Conservation (phyloP, 139 green algal species). For the Chlorella vulgaris region DNA sequence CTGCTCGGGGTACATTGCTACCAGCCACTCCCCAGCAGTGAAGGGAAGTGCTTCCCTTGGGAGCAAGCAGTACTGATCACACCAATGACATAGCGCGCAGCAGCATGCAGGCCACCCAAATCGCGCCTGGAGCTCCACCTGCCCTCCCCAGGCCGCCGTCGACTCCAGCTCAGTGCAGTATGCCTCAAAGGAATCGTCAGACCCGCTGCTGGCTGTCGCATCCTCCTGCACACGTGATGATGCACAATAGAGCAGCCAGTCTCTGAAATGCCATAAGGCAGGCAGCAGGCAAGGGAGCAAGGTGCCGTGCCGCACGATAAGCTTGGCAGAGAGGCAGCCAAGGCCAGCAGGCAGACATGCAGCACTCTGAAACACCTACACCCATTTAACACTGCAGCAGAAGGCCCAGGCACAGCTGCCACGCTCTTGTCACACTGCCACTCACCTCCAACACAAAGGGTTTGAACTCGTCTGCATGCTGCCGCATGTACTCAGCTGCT, state of each 20-base stretch:
- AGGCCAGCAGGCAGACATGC: too few species aligned
- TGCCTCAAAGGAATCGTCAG: slow-evolving; percentile 54
- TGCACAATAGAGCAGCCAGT: background rate
- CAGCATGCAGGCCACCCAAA: slow-evolving; percentile 21
- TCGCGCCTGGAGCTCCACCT: slow-evolving; percentile 89
- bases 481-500: slow-evolving; percentile 79
- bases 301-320: background rate
- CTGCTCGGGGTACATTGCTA: too few species aligned
- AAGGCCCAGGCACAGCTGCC: too few species aligned
- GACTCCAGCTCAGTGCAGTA: slow-evolving; percentile 80
- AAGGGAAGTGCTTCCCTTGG: background rate
- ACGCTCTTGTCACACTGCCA: background rate
- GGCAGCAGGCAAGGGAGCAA: background rate
- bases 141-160: slow-evolving; percentile 90
- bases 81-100: background rate
- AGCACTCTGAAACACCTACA: background rate
- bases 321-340: too few species aligned
- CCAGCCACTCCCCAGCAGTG: too few species aligned
- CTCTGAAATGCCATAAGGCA: too few species aligned
- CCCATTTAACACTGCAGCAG: too few species aligned
- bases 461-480: slow-evolving; percentile 64
- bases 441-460: slow-evolving; percentile 68
- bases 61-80: background rate
- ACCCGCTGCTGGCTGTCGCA: background rate
- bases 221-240: slow-evolving; percentile 29